Base-by-base conservation (phyloP, 352 stramenopile species). In the Pythium brachiatum region DNA sequence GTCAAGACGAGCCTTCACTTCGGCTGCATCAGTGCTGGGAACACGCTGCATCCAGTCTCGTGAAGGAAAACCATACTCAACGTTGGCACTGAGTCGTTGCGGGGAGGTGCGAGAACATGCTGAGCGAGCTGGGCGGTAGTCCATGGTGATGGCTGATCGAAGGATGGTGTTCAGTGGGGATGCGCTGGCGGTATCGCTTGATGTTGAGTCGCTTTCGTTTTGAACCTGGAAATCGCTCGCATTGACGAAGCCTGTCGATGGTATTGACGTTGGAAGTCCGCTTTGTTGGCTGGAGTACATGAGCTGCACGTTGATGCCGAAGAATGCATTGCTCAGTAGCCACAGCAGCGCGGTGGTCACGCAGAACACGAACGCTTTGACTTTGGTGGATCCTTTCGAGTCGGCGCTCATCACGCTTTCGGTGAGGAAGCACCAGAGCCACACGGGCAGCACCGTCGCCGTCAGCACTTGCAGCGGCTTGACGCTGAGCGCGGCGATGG, bases 241-340 rank as follows among this genome's bases (percentile, higher is more conserved):
- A 29, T 64, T 58, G 26, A 41, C 50, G 38, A 54, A 15, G 31
- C 29, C 44, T 4, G 26, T 29, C 4, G 53, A 26, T 20, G 34
- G 20, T 4, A 41, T 12, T 4, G 29, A 11, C 25, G 5, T 53
- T 43, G 38, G 3, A 25, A 38, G 1, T 52, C n/a, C 43, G 16
- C 18, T 43, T 13, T 44, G 7, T 21, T 11, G 29, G 44, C 11
- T 60, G 9, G 43, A 51, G 48, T 72, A 15, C 68, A 59, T 43
- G 46, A 72, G 68, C 23, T 81, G 78, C 25, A 88, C 76, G 53
- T 90, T 80, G 6, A 81, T 21, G 2, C 75, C 73, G 60, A 79
- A 70, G 53, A 89, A 86, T 23, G 79, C 72, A 57, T 87, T 92
- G 34, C 73, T 72, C n/a, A 92, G 66, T n/a, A 88, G 62, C 71